These are phyloP conservation scores for Perilla frutescens DNA, from an alignment of 257 asterid genomes.

Conservation along the genomic window DNA sequence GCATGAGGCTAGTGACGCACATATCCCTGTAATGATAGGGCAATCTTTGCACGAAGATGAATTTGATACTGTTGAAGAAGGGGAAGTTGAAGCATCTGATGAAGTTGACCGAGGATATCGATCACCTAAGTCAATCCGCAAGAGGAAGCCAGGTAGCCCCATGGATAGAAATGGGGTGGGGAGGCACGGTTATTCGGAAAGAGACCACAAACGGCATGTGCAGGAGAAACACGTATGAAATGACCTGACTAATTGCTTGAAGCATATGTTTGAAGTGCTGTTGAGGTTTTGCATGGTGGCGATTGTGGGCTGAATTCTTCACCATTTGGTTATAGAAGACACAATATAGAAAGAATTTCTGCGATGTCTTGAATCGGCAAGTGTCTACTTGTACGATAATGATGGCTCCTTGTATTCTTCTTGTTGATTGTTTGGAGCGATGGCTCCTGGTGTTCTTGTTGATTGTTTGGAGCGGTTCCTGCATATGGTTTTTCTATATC, in stretches of 20 bases:
- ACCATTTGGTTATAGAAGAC: background rate
- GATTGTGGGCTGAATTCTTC: background rate
- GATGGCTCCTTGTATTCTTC: background rate
- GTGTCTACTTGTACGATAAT: background rate
- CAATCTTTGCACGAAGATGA: conserved; percentile 53
- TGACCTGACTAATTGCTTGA: conserved; percentile 7
- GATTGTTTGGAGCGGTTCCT: background rate
- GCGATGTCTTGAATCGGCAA: background rate
- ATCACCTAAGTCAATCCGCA: conserved; percentile 62
- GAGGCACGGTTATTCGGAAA: conserved; percentile 67
- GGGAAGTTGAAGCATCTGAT: conserved; percentile 70
- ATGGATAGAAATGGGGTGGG: conserved; percentile 57
- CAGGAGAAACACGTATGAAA: conserved; percentile 73
- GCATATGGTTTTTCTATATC: background rate
- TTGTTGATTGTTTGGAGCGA: background rate
- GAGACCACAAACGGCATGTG: conserved; percentile 74
- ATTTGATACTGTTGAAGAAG: conserved; percentile 73
- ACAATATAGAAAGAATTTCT: background rate
- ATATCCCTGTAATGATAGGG: conserved; percentile 47
- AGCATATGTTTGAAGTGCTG: background rate
- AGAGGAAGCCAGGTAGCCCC: conserved; percentile 74
- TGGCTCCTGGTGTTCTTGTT: too few species aligned
- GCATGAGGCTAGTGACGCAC: conserved; percentile 51
- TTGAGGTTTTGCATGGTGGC: background rate
- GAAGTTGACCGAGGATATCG: conserved; percentile 48